Conservation (phyloP, 352 stramenopile species). For the Globisporangium camurandrum region DNA sequence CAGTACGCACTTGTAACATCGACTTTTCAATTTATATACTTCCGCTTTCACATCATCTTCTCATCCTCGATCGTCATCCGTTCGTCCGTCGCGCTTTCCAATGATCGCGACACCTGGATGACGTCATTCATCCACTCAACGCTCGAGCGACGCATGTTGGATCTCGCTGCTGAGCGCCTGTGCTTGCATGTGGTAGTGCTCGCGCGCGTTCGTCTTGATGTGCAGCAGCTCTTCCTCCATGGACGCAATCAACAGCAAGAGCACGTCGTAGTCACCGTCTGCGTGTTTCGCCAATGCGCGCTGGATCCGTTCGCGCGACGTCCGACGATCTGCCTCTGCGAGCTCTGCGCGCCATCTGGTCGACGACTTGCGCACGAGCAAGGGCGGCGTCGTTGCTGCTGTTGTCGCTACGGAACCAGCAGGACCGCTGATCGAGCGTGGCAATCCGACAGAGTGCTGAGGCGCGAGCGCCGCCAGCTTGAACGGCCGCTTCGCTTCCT, state of each 20-base stretch:
- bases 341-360: conserved; percentile 60
- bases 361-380: conserved; percentile 30
- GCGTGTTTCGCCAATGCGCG: conserved; percentile 43
- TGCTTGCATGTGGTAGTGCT: conserved; percentile 60
- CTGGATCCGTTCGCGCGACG: conserved; percentile 58
- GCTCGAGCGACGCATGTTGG: conserved; percentile 33
- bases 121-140: conserved; percentile 6
- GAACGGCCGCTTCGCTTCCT: background rate
- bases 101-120: background rate
- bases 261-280: conserved; percentile 53
- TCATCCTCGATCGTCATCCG: background rate
- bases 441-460: background rate
- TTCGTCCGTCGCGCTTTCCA: background rate
- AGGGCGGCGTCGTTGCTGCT: conserved; percentile 14
- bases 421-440: conserved; percentile 4
- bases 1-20: background rate
- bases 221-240: conserved; percentile 80
- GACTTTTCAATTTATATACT: background rate
- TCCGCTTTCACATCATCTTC: background rate
- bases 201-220: conserved; percentile 54
- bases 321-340: conserved; percentile 39
- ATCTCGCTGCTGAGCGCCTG: conserved; percentile 46
- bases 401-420: background rate
- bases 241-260: conserved; percentile 49
- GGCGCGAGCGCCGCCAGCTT: conserved; percentile 3